A percentile compares a stretch with the other conserved stretches of the same genome.
Evolutionary conservation across 1,284 basidiomycete species (phyloP).

Genomic region (Dichomitus squalens): DNA sequence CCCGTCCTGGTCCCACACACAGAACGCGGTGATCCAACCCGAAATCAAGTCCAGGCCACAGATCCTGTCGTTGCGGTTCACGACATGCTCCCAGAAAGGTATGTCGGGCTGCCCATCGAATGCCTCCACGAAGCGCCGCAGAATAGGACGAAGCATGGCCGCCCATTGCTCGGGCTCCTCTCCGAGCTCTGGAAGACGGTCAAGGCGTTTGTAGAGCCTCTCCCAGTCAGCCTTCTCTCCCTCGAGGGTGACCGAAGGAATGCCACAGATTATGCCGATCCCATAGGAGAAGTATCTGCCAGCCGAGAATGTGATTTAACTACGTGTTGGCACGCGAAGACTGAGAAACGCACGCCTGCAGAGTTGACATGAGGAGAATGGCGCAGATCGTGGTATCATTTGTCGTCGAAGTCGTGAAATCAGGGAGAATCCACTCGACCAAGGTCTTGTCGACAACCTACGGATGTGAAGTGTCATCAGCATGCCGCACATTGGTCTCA

Average conservation of each 20-base stretch:
- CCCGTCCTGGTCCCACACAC: conserved; percentile 30
- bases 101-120: conserved; percentile 37
- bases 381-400: conserved; percentile 43
- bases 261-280: conserved; percentile 40
- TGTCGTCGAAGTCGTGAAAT: conserved; percentile 48
- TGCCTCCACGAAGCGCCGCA: conserved; percentile 37
- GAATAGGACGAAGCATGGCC: conserved; percentile 38
- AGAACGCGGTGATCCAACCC: conserved; percentile 45
- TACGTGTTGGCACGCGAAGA: background rate
- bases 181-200: conserved; percentile 40
- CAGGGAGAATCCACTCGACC: conserved; percentile 45
- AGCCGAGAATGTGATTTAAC: background rate
- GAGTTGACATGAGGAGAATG: conserved; percentile 48
- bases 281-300: conserved; percentile 39
- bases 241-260: conserved; percentile 51
- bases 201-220: conserved; percentile 33
- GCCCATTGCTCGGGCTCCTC: conserved; percentile 36
- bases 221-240: conserved; percentile 42
- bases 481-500: no score
- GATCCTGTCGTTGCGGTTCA: conserved; percentile 12
- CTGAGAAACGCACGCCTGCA: conserved; percentile 31
- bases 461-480: no score
- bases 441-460: conserved; percentile 38
- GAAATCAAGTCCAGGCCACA: conserved; percentile 30
- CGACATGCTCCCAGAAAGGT: conserved; percentile 40